Evolutionary conservation across 805 yeast species (phyloP), one percentile per base, ranked within the genome.

Genomic region (Teunomyces kruisii): DNA sequence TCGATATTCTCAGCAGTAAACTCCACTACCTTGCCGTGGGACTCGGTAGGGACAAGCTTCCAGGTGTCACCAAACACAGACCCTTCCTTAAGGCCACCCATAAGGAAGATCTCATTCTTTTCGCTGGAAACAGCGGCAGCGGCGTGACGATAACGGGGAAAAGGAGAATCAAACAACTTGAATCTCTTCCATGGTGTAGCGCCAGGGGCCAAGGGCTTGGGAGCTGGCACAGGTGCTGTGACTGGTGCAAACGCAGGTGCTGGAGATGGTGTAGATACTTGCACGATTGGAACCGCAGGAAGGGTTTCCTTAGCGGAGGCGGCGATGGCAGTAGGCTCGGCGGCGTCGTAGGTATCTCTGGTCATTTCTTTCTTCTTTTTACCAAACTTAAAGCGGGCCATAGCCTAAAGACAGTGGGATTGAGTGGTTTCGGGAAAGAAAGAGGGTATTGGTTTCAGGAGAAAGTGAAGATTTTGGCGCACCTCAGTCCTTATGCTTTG

Each of bases 41-140:
- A 39, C 5, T 65, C 62, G 37, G 61, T 67, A 2, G 88, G 83
- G 50, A 79, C 79, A 46, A 92, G 74, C 47, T 86, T 83, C 99
- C 99, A 94, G 52, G 96, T 82, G 63, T 94, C 99, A 39, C 96
- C 97, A 64, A 86, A 88, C 5, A 92, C 97, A 14, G 92, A 84
- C 45, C 88, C 88, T 43, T 91, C 96, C 59, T 91, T 85, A 40
- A 94, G 73, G 7, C 99, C 99, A 33, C 99, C 99, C 88, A 94
- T 91, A 16, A 94, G 76, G 61, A 81, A 89, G 15, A 90, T 70
- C 48, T 89, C 94, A 43, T 88, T 88, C 44, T 84, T 84, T 26
- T 88, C 90, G 10, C 94, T 83, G 5, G 89, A 78, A 17, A 81
- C 69, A 17, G 85, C 70, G 2, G 96, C 87, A 0, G 94, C 84